Conservation (phyloP, 73 alveolate species). For the Symbiodinium natans region DNA sequence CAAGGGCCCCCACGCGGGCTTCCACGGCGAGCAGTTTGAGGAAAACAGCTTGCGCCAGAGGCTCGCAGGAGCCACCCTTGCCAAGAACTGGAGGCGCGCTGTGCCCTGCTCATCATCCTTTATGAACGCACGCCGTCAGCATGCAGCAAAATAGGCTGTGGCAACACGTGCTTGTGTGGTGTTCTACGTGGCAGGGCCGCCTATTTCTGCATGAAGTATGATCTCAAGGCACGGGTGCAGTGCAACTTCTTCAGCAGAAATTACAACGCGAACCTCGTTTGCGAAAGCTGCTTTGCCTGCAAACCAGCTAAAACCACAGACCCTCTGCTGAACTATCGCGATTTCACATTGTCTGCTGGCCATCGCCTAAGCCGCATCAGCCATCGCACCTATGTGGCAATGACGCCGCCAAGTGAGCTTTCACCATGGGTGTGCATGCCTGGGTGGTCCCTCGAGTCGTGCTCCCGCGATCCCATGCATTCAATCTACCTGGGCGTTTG, state of each 20-base stretch:
- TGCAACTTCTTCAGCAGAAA: conserved; percentile 16
- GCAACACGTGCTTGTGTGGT: too few relatives aligned
- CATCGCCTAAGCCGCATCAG: not conserved
- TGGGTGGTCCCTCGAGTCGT: conserved; percentile 12
- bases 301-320: not conserved
- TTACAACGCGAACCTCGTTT: not conserved
- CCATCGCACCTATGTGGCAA: not conserved
- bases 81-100: not conserved
- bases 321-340: not conserved
- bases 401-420: too few relatives aligned
- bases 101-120: too few relatives aligned
- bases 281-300: conserved; percentile 18
- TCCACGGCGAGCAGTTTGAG: not conserved
- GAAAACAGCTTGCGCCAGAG: not conserved
- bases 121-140: too few relatives aligned
- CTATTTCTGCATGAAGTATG: not conserved
- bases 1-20: not conserved
- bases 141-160: too few relatives aligned
- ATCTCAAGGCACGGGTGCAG: conserved; percentile 28
- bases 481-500: not conserved
- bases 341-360: not conserved
- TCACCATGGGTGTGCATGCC: conserved; percentile 26
- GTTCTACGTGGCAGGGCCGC: too few relatives aligned
- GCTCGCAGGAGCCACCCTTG: not conserved
- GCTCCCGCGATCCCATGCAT: conserved; percentile 26